Conservation (phyloP, 192 early-diverging fungal genomes). For the Pilaira anomala region DNA sequence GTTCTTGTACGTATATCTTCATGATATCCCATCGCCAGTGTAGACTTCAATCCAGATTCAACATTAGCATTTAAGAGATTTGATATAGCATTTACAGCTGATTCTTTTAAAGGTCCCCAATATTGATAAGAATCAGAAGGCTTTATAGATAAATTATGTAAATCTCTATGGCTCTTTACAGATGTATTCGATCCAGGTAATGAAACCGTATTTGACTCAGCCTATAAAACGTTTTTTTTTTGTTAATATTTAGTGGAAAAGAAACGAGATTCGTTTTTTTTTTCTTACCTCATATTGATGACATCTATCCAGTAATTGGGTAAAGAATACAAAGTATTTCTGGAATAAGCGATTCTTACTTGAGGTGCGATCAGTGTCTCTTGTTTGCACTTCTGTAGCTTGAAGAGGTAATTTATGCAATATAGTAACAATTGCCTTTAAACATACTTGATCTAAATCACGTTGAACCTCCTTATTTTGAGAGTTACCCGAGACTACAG, state of each 20-base stretch:
- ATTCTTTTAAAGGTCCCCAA: slow-evolving; percentile 16
- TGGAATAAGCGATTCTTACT: slow-evolving; percentile 61
- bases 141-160: slow-evolving; percentile 6
- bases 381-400: slow-evolving; percentile 46
- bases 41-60: slow-evolving; percentile 74
- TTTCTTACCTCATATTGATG: slow-evolving; percentile 46
- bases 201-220: not conserved
- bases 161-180: not conserved
- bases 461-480: slow-evolving; percentile 58
- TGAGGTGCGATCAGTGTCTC: slow-evolving; percentile 49
- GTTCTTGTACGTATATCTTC: slow-evolving; percentile 72
- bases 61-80: slow-evolving; percentile 79
- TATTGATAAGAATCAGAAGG: slow-evolving; percentile 3
- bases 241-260: too few species aligned
- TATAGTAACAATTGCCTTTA: slow-evolving; percentile 66
- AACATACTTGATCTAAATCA: slow-evolving; percentile 72
- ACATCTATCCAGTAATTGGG: slow-evolving; percentile 63
- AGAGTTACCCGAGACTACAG: not conserved
- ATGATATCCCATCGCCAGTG: slow-evolving; percentile 72
- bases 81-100: slow-evolving; percentile 67
- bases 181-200: not conserved
- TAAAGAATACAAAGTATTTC: slow-evolving; percentile 70
- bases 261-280: too few species aligned
- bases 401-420: slow-evolving; percentile 71
- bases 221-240: too few species aligned